These are phyloP conservation scores for Vitis hybrid DNA, from an alignment of 177 flowering plant species.

Conservation along the genomic window DNA sequence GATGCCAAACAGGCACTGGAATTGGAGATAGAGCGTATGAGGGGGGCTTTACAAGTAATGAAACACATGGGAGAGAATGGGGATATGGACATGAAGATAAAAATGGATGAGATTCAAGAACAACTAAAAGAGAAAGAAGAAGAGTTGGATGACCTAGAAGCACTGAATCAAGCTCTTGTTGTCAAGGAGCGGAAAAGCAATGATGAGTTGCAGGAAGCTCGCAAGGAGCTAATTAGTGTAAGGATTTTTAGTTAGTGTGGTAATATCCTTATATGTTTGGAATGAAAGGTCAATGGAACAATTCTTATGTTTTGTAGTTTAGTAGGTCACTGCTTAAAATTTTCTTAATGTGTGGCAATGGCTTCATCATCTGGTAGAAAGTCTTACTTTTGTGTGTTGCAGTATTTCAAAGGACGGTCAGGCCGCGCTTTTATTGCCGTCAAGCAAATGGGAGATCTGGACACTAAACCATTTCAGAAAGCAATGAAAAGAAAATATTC, in stretches of 20 bases:
- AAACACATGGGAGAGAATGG: constrained; percentile 50
- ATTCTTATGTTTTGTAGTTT: background rate
- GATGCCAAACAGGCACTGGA: constrained; percentile 57
- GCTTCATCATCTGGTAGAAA: background rate
- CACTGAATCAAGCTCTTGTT: constrained; percentile 37
- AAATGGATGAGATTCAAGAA: constrained; percentile 29
- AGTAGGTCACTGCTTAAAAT: background rate
- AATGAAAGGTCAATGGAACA: background rate
- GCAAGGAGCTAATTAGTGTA: constrained; percentile 53
- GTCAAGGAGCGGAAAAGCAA: constrained; percentile 45
- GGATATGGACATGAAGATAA: constrained; percentile 31
- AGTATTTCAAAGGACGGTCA: constrained; percentile 22
- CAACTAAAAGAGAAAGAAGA: constrained; percentile 50
- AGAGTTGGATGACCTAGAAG: constrained; percentile 36
- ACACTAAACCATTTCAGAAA: constrained; percentile 29
- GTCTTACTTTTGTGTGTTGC: background rate
- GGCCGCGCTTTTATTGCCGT: constrained; percentile 25
- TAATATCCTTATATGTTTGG: background rate
- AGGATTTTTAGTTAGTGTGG: constrained; percentile 4
- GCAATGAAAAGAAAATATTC: constrained; percentile 31
- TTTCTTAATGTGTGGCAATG: too few species aligned
- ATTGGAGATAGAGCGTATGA: constrained; percentile 49
- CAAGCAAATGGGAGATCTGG: constrained; percentile 46
- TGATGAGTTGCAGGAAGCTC: constrained; percentile 64
- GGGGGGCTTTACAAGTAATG: constrained; percentile 49